Evolutionary conservation across 2,329 filamentous ascomycete genomes (phyloP), one percentile per base, ranked within the genome.

Genomic region (Apiospora sp.): DNA sequence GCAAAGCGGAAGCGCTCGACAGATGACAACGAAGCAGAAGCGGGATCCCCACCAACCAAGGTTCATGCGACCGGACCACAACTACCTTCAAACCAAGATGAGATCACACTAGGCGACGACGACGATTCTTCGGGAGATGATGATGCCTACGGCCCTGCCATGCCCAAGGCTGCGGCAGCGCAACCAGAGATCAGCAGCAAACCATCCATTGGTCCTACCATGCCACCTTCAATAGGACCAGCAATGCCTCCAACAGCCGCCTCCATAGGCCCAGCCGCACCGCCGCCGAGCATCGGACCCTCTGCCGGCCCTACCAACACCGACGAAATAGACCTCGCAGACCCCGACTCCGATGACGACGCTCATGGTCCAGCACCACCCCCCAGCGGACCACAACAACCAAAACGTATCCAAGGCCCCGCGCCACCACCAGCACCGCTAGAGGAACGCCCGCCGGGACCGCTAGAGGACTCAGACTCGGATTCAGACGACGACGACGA

Each of bases 1-100:
- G 79, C 89, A 46, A 92, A 92, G 81, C 87, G 90, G 78, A 92
- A 91, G 78, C 89, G 89, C 78, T 87, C 85, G 5, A 77, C 84
- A 5, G 58, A 64, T n/a, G 84, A 86, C 54, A 81, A 86, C 68
- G 82, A 84, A 68, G 77, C 78, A 24, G 76, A 76, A 24, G 75
- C 82, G 70, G 79, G 80, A 44, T 84, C 84, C 8, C 86, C 84
- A 49, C 85, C 85, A 5, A 75, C 81, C 71, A 91, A 91, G 77
- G 73, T 83, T 43, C 81, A 77, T 67, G 78, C 78, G n/a, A 76
- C 78, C 76, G 82, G 77, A 77, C 86, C 14, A 86, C 68, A 71
- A 71, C 75, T 58, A 7, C 89, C 81, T 79, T 83, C 74, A 83
- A 90, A 86, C 86, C 75, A 81, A 72, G 82, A 86, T 72, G 87